Base-by-base conservation (phyloP, 352 stramenopile genomes). In the Thalassiosira mediterranea region DNA sequence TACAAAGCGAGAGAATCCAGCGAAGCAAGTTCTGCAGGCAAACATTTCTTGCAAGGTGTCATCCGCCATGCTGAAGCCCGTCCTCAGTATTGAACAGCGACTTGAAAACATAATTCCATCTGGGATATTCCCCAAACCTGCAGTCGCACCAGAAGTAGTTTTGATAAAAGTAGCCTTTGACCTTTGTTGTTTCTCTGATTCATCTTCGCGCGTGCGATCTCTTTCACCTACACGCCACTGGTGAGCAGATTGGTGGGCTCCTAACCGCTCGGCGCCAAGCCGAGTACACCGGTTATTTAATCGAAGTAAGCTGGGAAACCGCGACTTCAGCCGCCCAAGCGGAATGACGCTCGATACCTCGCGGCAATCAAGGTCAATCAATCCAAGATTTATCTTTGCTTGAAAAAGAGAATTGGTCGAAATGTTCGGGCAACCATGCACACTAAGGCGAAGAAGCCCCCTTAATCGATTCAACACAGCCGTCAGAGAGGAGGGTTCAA, bases 1-100 rank as follows among this genome's bases (percentile, higher is more conserved):
- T 4, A 74, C 65, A 52, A 74, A 74, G 13, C 48, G 48, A 0
- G 19, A 40, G 38, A 68, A 74, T 8, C 56, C 56, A 69, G 67
- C 59, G 19, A 26, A n/a, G 26, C 65, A 74, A 29, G 53, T 60
- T 32, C 38, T 56, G 42, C 65, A 74, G 2, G 25, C 53, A 53
- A 68, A 74, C 65, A 74, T 69, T 67, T 74, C 65, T 68, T 74
- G 65, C 37, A 59, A 51, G 4, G 15, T 64, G 23, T 58, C 34
- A 10, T 40, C 38, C 37, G 40, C 23, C 13, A 57, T 28, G 52
- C 65, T 60, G 15, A 74, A 69, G 21, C 53, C 65, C 8, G 65
- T 74, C 1, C 42, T 26, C 8, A 61, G n/a, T 28, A 74, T 17
- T 8, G 65, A 74, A 38, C 65, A 74, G 13, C 44, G 51, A 44